A percentile compares a stretch with the other conserved stretches of the same genome.
These are phyloP conservation scores for Ceratobasidium sp. DNA, from an alignment of 1,284 basidiomycete species.

Conservation along the genomic window DNA sequence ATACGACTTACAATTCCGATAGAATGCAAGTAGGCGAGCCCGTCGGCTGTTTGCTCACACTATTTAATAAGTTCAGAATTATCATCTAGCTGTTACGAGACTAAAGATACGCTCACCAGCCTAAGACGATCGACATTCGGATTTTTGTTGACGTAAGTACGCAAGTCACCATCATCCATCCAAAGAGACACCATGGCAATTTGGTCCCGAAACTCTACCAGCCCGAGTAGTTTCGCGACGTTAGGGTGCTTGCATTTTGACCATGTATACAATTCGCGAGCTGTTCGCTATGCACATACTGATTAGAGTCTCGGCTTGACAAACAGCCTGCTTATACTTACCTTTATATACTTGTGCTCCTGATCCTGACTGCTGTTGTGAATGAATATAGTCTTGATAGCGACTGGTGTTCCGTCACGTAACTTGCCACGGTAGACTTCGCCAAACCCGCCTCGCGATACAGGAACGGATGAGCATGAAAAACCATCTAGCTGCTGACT, in stretches of 20 bases:
- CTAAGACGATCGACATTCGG: background rate
- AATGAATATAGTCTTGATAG: background rate
- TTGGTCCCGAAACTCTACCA: too few species aligned
- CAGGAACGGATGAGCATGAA: background rate
- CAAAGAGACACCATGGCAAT: background rate
- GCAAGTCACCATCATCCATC: constrained; percentile 11
- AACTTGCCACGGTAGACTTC: background rate
- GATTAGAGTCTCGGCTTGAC: too few species aligned
- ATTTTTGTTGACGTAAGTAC: background rate
- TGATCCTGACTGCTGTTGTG: too few species aligned
- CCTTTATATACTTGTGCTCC: too few species aligned
- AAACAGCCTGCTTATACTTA: too few species aligned
- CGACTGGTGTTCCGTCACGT: background rate
- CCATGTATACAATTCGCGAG: too few species aligned
- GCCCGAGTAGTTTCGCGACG: too few species aligned
- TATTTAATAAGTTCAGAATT: background rate
- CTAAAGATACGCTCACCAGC: background rate
- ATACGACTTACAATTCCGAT: background rate
- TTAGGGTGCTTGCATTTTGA: too few species aligned
- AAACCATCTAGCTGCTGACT: too few species aligned
- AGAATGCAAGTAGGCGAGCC: background rate
- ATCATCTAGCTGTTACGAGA: too few species aligned
- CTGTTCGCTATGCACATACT: too few species aligned
- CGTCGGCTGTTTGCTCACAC: background rate
- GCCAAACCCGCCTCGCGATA: background rate